Conservation (phyloP, 2,329 filamentous ascomycete genomes). For the Teratosphaeria pseudoeucalypti region DNA sequence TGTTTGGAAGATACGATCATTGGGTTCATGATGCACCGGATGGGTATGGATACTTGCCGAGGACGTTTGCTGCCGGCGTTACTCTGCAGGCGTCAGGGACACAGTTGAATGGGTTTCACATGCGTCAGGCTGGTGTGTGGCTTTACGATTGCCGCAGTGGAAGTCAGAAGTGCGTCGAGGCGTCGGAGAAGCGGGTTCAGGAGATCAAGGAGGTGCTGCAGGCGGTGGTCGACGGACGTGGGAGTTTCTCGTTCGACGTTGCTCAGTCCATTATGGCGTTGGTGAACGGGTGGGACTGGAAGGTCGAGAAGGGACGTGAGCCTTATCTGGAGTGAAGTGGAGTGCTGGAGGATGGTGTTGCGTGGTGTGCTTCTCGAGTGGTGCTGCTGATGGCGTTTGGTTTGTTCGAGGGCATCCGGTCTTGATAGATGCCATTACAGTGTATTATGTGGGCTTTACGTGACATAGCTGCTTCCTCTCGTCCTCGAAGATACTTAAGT, state of each 20-base stretch:
- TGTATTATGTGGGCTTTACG: too few species aligned
- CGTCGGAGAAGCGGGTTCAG: not conserved
- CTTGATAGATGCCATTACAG: too few species aligned
- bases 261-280: not conserved
- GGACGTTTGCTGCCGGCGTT: not conserved
- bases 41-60: not conserved
- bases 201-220: not conserved
- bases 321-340: not conserved
- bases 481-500: rapidly evolving
- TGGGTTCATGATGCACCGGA: not conserved
- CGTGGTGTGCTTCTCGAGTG: too few species aligned
- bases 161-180: not conserved
- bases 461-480: too few species aligned
- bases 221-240: not conserved
- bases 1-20: not conserved
- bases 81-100: not conserved
- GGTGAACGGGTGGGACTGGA: not conserved
- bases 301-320: not conserved
- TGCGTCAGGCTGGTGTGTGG: not conserved
- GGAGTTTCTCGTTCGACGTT: not conserved
- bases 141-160: not conserved
- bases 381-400: too few species aligned
- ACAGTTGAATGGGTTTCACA: not conserved
- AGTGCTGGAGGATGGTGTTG: not conserved
- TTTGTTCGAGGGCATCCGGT: too few species aligned